Evolutionary conservation across 345 rosid species (phyloP).

Genomic region (Turritis glabra): DNA sequence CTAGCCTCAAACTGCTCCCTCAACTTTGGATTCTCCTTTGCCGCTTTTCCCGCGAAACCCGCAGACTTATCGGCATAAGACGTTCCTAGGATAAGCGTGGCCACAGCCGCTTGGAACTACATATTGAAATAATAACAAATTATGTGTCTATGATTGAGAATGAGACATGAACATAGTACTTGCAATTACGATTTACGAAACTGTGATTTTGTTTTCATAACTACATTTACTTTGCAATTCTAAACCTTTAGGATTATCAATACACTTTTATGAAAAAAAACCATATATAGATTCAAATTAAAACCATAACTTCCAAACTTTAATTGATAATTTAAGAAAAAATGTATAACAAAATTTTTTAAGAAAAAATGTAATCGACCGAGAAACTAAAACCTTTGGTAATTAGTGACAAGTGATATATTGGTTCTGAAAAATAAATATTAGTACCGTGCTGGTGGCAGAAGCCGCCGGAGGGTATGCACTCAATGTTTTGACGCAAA

Average conservation of each 20-base stretch:
- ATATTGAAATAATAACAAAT: neutral
- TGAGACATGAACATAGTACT: neutral
- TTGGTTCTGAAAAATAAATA: neutral
- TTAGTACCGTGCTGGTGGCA: conserved; percentile 13
- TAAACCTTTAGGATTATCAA: neutral
- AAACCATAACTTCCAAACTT: neutral
- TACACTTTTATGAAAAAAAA: neutral
- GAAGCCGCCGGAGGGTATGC: conserved; percentile 4
- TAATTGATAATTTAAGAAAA: neutral
- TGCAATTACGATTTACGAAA: neutral
- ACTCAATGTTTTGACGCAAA: conserved; percentile 21
- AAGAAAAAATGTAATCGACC: too few relatives aligned
- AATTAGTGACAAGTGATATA: neutral
- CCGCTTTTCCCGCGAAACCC: neutral
- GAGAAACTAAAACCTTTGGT: neutral
- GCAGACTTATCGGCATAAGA: conserved; percentile 17
- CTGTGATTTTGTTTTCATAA: too few relatives aligned
- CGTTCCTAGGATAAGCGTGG: neutral
- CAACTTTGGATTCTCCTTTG: conserved; percentile 8
- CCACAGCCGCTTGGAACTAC: conserved; percentile 9
- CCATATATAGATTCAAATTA: neutral
- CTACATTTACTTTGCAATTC: too few relatives aligned
- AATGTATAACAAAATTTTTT: too few relatives aligned
- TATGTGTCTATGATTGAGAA: neutral
- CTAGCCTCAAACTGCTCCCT: neutral